Percentiles rank a stretch among this genome's conserved stretches.
Evolutionary conservation across 23 red algal genomes (phyloP).

Genomic region (Chondrus crispus): DNA sequence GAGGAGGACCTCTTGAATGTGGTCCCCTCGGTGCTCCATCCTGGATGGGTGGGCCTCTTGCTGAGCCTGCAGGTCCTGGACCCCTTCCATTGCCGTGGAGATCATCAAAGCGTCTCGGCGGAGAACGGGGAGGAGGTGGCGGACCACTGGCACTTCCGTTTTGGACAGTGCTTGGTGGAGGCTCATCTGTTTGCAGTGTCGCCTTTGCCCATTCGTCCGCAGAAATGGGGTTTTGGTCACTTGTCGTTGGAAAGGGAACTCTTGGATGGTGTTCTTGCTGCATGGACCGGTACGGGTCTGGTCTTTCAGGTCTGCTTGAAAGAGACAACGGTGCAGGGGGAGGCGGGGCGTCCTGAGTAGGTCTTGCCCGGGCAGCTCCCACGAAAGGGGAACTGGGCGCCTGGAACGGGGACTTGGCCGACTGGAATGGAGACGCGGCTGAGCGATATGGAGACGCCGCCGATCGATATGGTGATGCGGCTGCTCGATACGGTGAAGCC

Average conservation of each 20-base stretch:
- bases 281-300: neutral
- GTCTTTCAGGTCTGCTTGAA: neutral
- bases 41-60: too few relatives aligned
- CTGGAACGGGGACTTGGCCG: slow-evolving; percentile 18
- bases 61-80: too few relatives aligned
- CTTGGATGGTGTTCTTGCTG: neutral
- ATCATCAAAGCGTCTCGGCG: neutral
- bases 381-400: neutral
- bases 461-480: slow-evolving; percentile 28
- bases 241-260: neutral
- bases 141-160: neutral
- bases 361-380: neutral
- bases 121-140: neutral
- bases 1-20: neutral
- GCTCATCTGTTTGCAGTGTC: slow-evolving; percentile 33
- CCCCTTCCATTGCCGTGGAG: neutral
- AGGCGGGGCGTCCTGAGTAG: slow-evolving; percentile 23
- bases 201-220: slow-evolving; percentile 27
- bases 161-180: slow-evolving; percentile 25
- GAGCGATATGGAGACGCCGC: slow-evolving; percentile 22
- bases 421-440: slow-evolving; percentile 15
- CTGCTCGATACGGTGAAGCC: slow-evolving; percentile 29
- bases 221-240: neutral
- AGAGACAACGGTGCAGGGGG: slow-evolving; percentile 17
- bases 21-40: neutral